Percentiles rank a stretch among this genome's conserved stretches.
Conservation (phyloP, 441 rosid genomes). For the Flueggea neowawraea region DNA sequence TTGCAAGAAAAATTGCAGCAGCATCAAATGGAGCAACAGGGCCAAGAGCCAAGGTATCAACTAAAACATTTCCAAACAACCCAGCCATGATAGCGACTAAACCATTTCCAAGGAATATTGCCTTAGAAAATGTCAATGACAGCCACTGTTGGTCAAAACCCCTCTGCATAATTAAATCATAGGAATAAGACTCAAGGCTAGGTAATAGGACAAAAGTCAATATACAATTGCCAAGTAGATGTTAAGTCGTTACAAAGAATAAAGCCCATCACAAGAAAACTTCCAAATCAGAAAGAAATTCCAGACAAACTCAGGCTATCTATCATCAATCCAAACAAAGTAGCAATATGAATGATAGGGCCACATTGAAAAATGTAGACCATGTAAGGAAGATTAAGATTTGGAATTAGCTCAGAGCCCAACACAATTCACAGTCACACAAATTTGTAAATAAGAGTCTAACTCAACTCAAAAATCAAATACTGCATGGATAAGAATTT, state of each 20-base stretch:
- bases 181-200: too few species aligned
- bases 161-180: slow-evolving; percentile 45
- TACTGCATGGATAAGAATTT: not conserved
- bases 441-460: too few species aligned
- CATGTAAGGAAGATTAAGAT: too few species aligned
- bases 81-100: slow-evolving; percentile 94
- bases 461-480: too few species aligned
- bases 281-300: not conserved
- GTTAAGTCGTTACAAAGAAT: not conserved
- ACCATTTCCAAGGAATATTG: slow-evolving; percentile 96
- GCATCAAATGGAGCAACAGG: slow-evolving; percentile 99
- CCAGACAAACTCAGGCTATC: too few species aligned
- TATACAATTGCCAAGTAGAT: not conserved
- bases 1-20: slow-evolving; percentile 94
- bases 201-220: not conserved
- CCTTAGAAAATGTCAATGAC: slow-evolving; percentile 93
- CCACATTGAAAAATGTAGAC: too few species aligned
- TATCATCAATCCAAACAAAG: too few species aligned
- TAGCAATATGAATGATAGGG: too few species aligned
- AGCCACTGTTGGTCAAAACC: slow-evolving; percentile 96
- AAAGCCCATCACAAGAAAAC: not conserved
- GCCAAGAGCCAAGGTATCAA: slow-evolving; percentile 72
- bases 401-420: too few species aligned
- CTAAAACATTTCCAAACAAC: slow-evolving; percentile 88
- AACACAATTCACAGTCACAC: too few species aligned